phyloP scores from a whole-genome alignment of 2,329 filamentous ascomycete species.

The Bipolaris zeicola region DNA sequence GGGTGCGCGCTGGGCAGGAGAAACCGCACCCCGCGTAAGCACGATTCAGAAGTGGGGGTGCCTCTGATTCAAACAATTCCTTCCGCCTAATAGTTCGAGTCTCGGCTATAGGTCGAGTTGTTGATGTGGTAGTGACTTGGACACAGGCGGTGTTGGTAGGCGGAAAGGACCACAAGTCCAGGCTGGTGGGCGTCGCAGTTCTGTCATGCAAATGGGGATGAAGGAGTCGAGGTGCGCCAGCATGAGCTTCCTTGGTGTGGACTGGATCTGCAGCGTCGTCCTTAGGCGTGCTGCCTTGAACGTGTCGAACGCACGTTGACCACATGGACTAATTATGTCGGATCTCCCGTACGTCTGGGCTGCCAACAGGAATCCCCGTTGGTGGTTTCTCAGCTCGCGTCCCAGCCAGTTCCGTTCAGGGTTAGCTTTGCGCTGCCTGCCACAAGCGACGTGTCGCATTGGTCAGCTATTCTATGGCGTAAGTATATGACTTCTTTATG shows the following conservation, averaged over 20 bases:
- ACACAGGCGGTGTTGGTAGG: background rate
- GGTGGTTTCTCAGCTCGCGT: slow-evolving; percentile 9
- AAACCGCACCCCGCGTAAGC: slow-evolving; percentile 25
- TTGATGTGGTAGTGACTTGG: slow-evolving; percentile 1
- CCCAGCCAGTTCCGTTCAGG: slow-evolving; percentile 17
- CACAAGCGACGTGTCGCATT: background rate
- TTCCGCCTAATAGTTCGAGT: background rate
- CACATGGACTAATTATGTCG: slow-evolving; percentile 38
- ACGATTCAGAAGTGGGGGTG: slow-evolving; percentile 8
- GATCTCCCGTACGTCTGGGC: slow-evolving; percentile 22
- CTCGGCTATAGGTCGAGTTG: slow-evolving; percentile 1
- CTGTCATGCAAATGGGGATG: slow-evolving; percentile 3
- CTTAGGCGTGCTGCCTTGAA: slow-evolving; percentile 28
- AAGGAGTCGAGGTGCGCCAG: background rate
- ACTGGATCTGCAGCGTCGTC: slow-evolving; percentile 23
- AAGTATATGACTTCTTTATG: background rate
- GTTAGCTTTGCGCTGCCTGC: slow-evolving; percentile 6
- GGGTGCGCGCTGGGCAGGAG: slow-evolving; percentile 10
- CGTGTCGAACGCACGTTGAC: slow-evolving; percentile 20
- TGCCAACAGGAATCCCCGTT: slow-evolving; percentile 9
- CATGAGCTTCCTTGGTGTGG: slow-evolving; percentile 16
- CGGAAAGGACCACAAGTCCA: slow-evolving; percentile 5
- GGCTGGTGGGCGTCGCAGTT: slow-evolving; percentile 15
- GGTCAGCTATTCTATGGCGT: background rate
- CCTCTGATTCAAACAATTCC: slow-evolving; percentile 2